Conservation (phyloP, 306 rosid genomes). For the Vicia villosa region DNA sequence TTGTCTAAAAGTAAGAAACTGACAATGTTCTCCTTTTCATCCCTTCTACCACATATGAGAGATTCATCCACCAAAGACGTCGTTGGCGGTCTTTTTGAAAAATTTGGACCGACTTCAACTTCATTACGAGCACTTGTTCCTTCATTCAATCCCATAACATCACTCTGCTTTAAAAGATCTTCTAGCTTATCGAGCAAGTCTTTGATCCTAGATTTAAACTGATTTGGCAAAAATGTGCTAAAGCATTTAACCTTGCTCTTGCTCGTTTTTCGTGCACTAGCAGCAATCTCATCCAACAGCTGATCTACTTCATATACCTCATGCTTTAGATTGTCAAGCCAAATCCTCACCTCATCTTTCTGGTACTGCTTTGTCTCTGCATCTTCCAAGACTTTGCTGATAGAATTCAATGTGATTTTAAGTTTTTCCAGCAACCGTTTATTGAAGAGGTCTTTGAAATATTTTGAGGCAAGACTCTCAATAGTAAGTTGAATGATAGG, state of each 20-base stretch:
- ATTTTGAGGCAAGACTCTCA: no score
- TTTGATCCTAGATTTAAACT: background rate
- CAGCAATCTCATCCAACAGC: background rate
- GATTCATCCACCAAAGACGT: no score
- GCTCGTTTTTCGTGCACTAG: background rate
- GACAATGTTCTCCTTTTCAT: no score
- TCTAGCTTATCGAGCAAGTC: background rate
- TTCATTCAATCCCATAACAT: background rate
- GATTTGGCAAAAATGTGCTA: background rate
- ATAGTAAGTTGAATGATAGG: no score
- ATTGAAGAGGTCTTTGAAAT: no score
- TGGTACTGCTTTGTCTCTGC: conserved; percentile 44
- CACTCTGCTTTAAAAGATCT: background rate
- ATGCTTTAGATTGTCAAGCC: background rate
- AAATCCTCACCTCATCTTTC: background rate
- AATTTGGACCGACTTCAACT: background rate
- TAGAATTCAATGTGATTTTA: background rate
- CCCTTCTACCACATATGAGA: no score
- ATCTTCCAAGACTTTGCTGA: conserved; percentile 37
- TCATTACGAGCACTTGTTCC: background rate
- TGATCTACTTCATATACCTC: background rate
- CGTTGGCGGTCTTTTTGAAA: background rate
- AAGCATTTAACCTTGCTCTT: background rate
- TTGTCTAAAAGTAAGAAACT: no score
- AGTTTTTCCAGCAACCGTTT: conserved; percentile 12